Conservation (phyloP, 1,139 yeast genomes). For the Candida tetrigidarum region DNA sequence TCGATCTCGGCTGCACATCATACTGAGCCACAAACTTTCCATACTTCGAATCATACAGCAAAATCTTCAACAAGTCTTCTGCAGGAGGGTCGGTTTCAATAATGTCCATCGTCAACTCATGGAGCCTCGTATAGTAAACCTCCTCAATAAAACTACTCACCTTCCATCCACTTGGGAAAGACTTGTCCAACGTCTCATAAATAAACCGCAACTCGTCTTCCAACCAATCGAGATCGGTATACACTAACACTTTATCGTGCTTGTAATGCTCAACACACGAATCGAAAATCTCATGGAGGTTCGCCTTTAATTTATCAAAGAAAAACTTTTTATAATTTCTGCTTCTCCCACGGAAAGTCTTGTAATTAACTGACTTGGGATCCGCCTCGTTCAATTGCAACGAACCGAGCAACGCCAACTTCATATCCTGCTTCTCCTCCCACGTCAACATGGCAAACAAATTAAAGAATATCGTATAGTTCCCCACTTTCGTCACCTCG, state of each 20-base stretch:
- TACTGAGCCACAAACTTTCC: slow-evolving; percentile 41
- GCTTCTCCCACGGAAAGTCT: slow-evolving; percentile 44
- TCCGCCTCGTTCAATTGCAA: slow-evolving; percentile 34
- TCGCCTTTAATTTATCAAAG: slow-evolving; percentile 59
- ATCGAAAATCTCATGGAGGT: slow-evolving; percentile 67
- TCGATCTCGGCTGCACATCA: slow-evolving; percentile 48
- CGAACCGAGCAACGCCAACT: slow-evolving; percentile 53
- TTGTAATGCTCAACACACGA: slow-evolving; percentile 64
- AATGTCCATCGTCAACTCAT: slow-evolving; percentile 62
- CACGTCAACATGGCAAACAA: slow-evolving; percentile 76
- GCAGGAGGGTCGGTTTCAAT: slow-evolving; percentile 78
- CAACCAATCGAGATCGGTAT: slow-evolving; percentile 81
- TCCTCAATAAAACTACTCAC: slow-evolving; percentile 64
- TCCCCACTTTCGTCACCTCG: slow-evolving; percentile 71
- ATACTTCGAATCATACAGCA: slow-evolving; percentile 79
- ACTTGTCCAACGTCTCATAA: slow-evolving; percentile 56
- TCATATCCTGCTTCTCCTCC: slow-evolving; percentile 80
- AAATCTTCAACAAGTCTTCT: slow-evolving; percentile 59
- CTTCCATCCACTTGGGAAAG: slow-evolving; percentile 76
- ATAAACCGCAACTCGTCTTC: slow-evolving; percentile 78
- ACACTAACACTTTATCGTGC: slow-evolving; percentile 58
- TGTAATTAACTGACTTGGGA: slow-evolving; percentile 29
- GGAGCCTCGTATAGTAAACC: slow-evolving; percentile 71
- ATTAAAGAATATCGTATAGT: slow-evolving; percentile 68
- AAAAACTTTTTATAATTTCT: slow-evolving; percentile 73